Conservation (phyloP, 108 stramenopile species). For the Epipyxis sp. region DNA sequence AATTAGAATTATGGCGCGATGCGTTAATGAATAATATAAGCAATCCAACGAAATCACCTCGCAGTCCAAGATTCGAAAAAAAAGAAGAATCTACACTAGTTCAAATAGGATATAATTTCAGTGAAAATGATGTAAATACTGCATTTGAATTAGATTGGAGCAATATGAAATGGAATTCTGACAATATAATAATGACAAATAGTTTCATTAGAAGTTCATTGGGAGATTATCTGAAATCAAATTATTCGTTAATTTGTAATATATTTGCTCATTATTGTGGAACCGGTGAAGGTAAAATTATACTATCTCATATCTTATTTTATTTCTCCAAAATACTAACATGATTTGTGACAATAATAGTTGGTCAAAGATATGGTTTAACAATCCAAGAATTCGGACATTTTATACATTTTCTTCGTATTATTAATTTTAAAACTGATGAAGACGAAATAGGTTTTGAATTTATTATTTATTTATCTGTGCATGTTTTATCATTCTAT, state of each 20-base stretch:
- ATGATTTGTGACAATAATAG: too few relatives aligned
- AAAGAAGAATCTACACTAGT: too few relatives aligned
- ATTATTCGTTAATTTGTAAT: conserved; percentile 4
- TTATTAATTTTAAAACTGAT: neutral
- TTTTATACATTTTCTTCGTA: neutral
- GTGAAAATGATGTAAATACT: neutral
- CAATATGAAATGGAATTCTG: neutral
- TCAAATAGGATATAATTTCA: neutral
- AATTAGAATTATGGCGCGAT: conserved; percentile 1
- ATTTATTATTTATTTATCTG: too few relatives aligned
- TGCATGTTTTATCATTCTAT: too few relatives aligned
- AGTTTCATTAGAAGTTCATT: neutral
- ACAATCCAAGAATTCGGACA: conserved; percentile 9
- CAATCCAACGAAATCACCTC: too few relatives aligned
- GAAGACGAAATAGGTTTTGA: neutral
- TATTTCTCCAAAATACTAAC: too few relatives aligned
- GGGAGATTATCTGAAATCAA: neutral
- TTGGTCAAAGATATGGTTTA: conserved; percentile 5
- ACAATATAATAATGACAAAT: too few relatives aligned
- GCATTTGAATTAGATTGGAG: conserved; percentile 7
- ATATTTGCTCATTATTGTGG: neutral
- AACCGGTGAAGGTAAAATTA: neutral
- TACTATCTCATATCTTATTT: too few relatives aligned
- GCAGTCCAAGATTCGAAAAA: too few relatives aligned
- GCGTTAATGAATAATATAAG: too few relatives aligned